Evolutionary conservation across 306 rosid genomes (phyloP), one percentile per base, ranked within the genome.

Genomic region (Ceratonia siliqua): DNA sequence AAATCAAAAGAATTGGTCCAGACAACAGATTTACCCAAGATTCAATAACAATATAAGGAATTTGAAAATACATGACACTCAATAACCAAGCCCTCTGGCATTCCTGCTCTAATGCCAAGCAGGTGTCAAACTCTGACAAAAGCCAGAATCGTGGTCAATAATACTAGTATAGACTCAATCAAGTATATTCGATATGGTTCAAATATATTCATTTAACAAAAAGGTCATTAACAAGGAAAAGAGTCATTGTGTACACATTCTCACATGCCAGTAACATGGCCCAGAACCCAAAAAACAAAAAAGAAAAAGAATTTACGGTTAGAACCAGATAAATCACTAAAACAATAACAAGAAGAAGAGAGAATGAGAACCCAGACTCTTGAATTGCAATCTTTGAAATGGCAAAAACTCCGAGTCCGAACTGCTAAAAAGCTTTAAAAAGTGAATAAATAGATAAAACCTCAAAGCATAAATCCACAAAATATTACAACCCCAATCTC

Each of bases 391-490:
- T 8, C 69, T 55, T 43, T 11, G 24, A 62, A 68, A 38, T 36
- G 48, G 33, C 6, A 46, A 62, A 39, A 62, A 74, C 54, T 74
- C 73, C 8, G 5, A 74, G 20, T 13, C 52, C 18, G 20, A 45
- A 75, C 67, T 33, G 20, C 30, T 67, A 68, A 1, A 72, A 61
- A 59, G 33, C 20, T 63, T 13, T 7, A 9, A 77, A 72, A 77
- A 45, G 33, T 68, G 62, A 35, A 74, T 5, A 74, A 38, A 79
- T 35, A 30, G 63, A 75, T 76, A 67, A 79, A 15, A 79, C 24
- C 45, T 75, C 70, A 59, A 76, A 39, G 17, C 70, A 65, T 43
- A 76, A 57, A 55, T 50, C 45, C 18, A 55, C 1, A n/a, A 43
- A 43, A 43, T 43, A 50, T 28, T 18, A 8, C 24, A 50, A 79